Conservation (phyloP, 768 basidiomycete species). For the Podaxis sp. region DNA sequence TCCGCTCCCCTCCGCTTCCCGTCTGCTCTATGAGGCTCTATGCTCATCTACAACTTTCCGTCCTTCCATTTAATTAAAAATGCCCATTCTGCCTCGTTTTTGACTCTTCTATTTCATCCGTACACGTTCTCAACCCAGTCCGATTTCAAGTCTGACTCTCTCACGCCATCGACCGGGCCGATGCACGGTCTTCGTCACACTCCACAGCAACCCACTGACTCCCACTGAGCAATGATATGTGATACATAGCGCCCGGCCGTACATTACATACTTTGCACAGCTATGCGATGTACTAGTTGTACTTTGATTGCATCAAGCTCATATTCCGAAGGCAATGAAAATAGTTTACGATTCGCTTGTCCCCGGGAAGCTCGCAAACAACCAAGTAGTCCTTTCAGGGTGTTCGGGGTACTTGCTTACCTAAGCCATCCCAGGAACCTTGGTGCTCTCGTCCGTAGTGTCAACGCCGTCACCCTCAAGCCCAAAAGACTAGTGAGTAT, state of each 20-base stretch:
- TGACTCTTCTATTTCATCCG: not conserved
- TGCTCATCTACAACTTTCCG: not conserved
- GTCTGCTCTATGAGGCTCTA: not conserved
- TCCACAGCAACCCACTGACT: not conserved
- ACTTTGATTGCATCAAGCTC: not conserved
- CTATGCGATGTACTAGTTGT: not conserved
- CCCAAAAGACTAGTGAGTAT: conserved; percentile 56
- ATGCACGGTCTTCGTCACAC: not conserved
- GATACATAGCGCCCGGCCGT: not conserved
- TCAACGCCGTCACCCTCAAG: conserved; percentile 50
- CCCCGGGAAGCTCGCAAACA: too few relatives aligned
- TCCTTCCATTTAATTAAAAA: too few relatives aligned
- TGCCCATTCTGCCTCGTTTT: not conserved
- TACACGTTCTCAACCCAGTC: too few relatives aligned
- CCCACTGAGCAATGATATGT: not conserved
- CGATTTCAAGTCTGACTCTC: not conserved
- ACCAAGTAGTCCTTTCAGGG: not conserved
- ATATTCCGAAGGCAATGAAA: not conserved
- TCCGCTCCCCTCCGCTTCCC: not conserved
- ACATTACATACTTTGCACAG: not conserved
- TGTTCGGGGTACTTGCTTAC: conserved; percentile 24
- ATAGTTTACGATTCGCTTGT: too few relatives aligned
- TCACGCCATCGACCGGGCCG: not conserved
- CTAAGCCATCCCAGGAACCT: conserved; percentile 23
- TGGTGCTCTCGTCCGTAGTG: conserved; percentile 22